Evolutionary conservation across 2,329 filamentous ascomycete genomes (phyloP).

Genomic region (Alternaria ethzedia): DNA sequence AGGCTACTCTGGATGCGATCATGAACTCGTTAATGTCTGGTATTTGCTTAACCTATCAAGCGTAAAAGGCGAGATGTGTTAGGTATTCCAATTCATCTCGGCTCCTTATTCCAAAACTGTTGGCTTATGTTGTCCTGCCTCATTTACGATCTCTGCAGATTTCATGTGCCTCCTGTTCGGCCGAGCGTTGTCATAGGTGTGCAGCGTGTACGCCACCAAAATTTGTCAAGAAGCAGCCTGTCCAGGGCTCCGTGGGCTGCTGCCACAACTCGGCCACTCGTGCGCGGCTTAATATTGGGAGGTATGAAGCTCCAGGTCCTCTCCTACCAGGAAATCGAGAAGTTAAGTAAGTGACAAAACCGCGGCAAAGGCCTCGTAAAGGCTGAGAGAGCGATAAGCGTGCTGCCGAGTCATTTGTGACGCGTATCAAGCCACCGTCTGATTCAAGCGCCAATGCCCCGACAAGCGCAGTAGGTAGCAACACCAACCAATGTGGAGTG

Average conservation of each 20-base stretch:
- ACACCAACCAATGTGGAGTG: constrained; percentile 16
- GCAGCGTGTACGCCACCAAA: neutral
- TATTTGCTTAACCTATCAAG: neutral
- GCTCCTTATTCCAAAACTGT: neutral
- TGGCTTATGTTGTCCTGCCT: neutral
- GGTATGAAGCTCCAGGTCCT: neutral
- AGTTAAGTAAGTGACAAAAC: neutral
- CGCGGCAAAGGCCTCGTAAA: neutral
- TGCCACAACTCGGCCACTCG: neutral
- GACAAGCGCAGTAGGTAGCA: constrained; percentile 11
- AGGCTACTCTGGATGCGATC: neutral
- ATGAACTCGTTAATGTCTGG: neutral
- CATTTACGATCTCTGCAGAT: neutral
- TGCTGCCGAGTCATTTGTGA: constrained; percentile 3
- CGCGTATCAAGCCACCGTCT: neutral
- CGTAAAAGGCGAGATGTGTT: neutral
- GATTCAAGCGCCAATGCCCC: constrained; percentile 11
- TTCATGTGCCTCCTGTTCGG: neutral
- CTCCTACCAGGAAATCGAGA: neutral
- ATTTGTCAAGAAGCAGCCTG: neutral
- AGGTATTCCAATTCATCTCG: neutral
- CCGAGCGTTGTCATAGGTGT: neutral
- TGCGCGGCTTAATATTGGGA: neutral
- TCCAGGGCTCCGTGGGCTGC: neutral
- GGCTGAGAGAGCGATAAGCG: neutral